Conservation (phyloP, 805 yeast genomes). For the Saccharomycopsis microspora region DNA sequence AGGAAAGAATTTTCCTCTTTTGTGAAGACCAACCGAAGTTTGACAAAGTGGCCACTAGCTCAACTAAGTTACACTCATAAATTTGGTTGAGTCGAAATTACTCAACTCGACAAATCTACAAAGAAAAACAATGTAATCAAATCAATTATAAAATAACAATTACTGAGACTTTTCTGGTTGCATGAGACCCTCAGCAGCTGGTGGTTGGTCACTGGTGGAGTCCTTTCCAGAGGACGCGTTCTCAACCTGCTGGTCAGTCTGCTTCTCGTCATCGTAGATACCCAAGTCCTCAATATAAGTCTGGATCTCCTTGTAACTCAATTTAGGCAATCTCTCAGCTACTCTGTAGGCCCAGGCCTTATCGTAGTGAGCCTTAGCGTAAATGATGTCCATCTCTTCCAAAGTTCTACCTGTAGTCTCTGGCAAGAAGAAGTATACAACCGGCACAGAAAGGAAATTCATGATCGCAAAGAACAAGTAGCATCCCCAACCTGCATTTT, state of each 20-base stretch:
- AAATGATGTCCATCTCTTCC: slow-evolving; percentile 64
- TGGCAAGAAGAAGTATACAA: slow-evolving; percentile 59
- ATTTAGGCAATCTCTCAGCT: slow-evolving; percentile 50
- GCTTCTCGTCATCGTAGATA: slow-evolving; percentile 29
- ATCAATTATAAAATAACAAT: no score
- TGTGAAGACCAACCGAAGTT: no score
- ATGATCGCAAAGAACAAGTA: slow-evolving; percentile 59
- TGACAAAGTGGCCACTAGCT: no score
- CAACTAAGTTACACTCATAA: no score
- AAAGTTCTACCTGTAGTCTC: slow-evolving; percentile 69
- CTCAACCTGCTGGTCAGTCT: slow-evolving; percentile 20
- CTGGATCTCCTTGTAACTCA: slow-evolving; percentile 19
- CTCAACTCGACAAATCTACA: no score
- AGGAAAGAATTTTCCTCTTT: no score
- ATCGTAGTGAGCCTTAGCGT: slow-evolving; percentile 45
- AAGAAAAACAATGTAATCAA: no score
- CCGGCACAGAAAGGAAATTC: slow-evolving; percentile 49
- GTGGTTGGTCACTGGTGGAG: no score
- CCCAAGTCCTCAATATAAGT: slow-evolving; percentile 10
- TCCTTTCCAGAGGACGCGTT: neutral
- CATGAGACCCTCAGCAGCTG: no score
- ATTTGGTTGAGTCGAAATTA: no score
- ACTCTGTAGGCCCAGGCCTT: slow-evolving; percentile 49
- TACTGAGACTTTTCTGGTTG: no score
- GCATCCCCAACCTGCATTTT: slow-evolving; percentile 46